Percentiles rank a stretch among this genome's conserved stretches.
phyloP scores from a whole-genome alignment of 345 rosid species.

The Eucalyptus curtisii region DNA sequence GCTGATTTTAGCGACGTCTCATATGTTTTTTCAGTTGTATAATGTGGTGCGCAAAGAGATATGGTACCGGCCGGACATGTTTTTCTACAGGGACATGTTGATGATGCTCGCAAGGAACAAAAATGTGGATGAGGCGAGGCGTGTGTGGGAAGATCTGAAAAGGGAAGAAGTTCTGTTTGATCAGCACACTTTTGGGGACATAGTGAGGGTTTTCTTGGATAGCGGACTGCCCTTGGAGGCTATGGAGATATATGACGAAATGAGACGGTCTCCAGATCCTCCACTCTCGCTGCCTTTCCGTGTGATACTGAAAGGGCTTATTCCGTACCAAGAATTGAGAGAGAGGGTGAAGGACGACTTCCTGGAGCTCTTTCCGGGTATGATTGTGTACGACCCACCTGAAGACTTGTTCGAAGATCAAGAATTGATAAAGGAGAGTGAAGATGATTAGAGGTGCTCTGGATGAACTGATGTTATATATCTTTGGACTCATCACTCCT shows the following conservation, averaged over 20 bases:
- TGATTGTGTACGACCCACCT: conserved; percentile 81
- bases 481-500: background rate
- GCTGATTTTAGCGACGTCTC: background rate
- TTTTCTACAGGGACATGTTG: conserved; percentile 83
- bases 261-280: conserved; percentile 80
- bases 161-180: conserved; percentile 74
- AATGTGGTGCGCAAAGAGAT: conserved; percentile 78
- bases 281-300: conserved; percentile 87
- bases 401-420: conserved; percentile 67
- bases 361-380: conserved; percentile 80
- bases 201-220: conserved; percentile 64
- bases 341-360: conserved; percentile 78
- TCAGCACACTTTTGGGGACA: conserved; percentile 84
- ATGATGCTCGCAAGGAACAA: conserved; percentile 89
- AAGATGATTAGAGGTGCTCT: conserved; percentile 17
- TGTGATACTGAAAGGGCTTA: conserved; percentile 81
- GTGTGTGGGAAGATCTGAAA: conserved; percentile 78
- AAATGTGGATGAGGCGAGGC: conserved; percentile 44
- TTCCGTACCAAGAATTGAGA: conserved; percentile 73
- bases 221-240: conserved; percentile 54
- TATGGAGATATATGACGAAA: conserved; percentile 71
- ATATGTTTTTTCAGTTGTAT: conserved; percentile 35
- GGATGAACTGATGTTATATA: background rate
- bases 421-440: conserved; percentile 25
- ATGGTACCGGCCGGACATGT: conserved; percentile 95